A percentile compares a stretch with the other conserved stretches of the same genome.
Evolutionary conservation across 495 filamentous ascomycete genomes (phyloP).

Genomic region (Tirmania nivea): DNA sequence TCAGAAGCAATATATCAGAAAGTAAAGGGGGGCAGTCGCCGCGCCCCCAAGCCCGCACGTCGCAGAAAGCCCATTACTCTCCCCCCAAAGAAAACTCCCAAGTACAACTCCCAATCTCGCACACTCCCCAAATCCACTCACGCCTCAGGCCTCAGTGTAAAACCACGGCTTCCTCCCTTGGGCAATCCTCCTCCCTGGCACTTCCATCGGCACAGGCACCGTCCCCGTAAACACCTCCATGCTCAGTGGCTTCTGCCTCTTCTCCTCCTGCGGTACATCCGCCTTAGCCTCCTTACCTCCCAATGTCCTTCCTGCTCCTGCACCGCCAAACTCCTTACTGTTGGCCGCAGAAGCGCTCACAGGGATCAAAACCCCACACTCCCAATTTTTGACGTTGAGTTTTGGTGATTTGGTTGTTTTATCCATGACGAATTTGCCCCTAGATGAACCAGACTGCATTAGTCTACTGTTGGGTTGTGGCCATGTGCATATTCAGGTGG

Average conservation of each 20-base stretch:
- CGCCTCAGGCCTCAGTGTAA: conserved; percentile 4
- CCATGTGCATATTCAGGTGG: no score
- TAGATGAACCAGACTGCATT: neutral
- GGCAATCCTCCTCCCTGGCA: conserved; percentile 32
- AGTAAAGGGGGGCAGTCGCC: no score
- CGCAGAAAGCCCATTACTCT: no score
- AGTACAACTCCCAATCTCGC: no score
- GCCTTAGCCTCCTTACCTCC: neutral
- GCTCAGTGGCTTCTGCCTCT: conserved; percentile 1
- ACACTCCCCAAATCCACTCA: no score
- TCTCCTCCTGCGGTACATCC: neutral
- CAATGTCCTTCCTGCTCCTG: neutral
- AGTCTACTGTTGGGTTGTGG: no score
- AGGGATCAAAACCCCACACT: conserved; percentile 69
- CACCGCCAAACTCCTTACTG: neutral
- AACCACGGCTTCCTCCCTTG: conserved; percentile 35
- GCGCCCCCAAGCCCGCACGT: no score
- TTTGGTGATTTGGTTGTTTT: conserved; percentile 39
- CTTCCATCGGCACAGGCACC: conserved; percentile 52
- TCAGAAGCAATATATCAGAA: no score
- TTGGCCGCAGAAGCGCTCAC: conserved; percentile 5
- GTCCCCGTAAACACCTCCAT: conserved; percentile 33
- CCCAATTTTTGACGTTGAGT: conserved; percentile 82
- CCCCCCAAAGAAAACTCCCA: no score
- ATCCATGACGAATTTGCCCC: conserved; percentile 48